A percentile compares a stretch with the other conserved stretches of the same genome.
phyloP scores from a whole-genome alignment of 371 early-diverging fungal genomes.

The Entomophthora muscae region DNA sequence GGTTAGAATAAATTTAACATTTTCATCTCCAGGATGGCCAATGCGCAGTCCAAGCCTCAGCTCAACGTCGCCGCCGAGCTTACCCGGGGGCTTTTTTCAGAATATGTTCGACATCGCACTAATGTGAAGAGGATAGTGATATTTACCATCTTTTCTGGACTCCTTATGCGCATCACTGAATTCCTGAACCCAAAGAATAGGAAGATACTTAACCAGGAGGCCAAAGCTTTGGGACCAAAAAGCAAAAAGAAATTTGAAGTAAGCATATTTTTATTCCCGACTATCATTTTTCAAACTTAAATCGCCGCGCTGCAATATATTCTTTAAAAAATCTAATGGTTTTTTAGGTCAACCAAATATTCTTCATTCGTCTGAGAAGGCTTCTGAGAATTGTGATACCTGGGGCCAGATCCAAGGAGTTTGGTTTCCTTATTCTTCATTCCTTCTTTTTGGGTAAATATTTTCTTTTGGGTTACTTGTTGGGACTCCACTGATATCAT shows the following conservation, averaged over 20 bases:
- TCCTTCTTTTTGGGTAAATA: conserved; percentile 52
- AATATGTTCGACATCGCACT: not conserved
- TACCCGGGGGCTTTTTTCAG: not conserved
- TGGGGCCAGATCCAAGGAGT: conserved; percentile 58
- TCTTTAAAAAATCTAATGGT: not conserved
- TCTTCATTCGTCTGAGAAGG: conserved; percentile 43
- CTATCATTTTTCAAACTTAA: not conserved
- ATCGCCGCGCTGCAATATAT: too few relatives aligned
- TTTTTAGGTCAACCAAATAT: conserved; percentile 50
- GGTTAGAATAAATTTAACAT: too few relatives aligned
- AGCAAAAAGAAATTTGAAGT: not conserved
- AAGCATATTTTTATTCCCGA: not conserved
- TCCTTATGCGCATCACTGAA: not conserved
- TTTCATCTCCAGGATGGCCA: too few relatives aligned
- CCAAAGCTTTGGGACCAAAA: not conserved
- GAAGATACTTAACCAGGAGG: not conserved
- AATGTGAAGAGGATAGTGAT: not conserved
- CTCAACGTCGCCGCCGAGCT: not conserved
- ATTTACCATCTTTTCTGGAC: not conserved
- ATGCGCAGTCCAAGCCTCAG: not conserved
- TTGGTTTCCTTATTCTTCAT: conserved; percentile 55
- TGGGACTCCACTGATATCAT: too few relatives aligned
- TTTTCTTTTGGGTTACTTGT: conserved; percentile 15
- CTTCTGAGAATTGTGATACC: conserved; percentile 61
- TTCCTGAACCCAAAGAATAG: not conserved